Percentiles rank a stretch among this genome's conserved stretches.
These are phyloP conservation scores for Neonectria coccinea DNA, from an alignment of 2,329 filamentous ascomycete genomes.

Conservation along the genomic window DNA sequence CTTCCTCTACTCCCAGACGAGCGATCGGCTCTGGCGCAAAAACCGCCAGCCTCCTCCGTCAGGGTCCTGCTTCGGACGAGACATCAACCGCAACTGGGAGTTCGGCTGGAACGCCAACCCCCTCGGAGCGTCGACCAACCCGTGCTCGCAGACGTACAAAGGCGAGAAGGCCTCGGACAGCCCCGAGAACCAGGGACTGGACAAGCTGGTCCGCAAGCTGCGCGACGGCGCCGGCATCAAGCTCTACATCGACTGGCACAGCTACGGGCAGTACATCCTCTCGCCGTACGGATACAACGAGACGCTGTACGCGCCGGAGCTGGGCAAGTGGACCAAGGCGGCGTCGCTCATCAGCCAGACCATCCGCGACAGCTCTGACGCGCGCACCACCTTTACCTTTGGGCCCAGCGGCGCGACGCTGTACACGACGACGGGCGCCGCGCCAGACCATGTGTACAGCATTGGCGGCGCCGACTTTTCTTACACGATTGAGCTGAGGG, in stretches of 20 bases:
- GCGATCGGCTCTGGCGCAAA: conserved; percentile 64
- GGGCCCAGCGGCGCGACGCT: conserved; percentile 54
- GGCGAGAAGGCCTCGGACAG: conserved; percentile 55
- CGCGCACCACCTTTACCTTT: conserved; percentile 49
- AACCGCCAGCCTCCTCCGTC: conserved; percentile 57
- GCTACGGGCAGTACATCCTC: conserved; percentile 59
- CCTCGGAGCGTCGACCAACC: conserved; percentile 60
- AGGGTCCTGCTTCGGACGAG: conserved; percentile 59
- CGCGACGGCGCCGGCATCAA: conserved; percentile 53
- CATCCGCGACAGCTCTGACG: conserved; percentile 50
- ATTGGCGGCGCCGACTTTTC: conserved; percentile 49
- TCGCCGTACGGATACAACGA: conserved; percentile 60
- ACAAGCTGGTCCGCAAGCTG: conserved; percentile 47
- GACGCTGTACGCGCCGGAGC: conserved; percentile 52
- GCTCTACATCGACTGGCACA: conserved; percentile 62
- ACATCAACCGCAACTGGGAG: conserved; percentile 68
- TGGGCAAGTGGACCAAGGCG: conserved; percentile 54
- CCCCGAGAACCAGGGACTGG: conserved; percentile 61
- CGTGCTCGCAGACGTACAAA: conserved; percentile 60
- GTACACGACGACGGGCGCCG: conserved; percentile 51
- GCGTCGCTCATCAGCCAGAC: conserved; percentile 45
- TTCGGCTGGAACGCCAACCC: conserved; percentile 59
- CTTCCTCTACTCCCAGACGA: conserved; percentile 60
- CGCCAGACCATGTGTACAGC: conserved; percentile 46
- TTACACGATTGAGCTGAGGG: conserved; percentile 54